Evolutionary conservation across 2,329 filamentous ascomycete species (phyloP).

Genomic region (Sclerotiophoma versabilis): DNA sequence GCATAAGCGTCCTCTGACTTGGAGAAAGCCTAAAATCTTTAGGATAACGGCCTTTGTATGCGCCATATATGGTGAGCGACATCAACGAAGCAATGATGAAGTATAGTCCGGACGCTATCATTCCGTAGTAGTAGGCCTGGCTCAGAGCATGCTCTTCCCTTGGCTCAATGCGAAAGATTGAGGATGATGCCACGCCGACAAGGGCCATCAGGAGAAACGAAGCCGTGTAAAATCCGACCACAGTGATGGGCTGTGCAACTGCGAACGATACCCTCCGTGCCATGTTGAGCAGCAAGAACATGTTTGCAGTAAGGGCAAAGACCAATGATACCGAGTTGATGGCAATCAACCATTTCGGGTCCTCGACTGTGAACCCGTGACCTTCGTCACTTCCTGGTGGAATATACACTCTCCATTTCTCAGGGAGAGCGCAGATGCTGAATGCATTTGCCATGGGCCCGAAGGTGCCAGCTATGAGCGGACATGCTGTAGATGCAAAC

Average conservation of each 20-base stretch:
- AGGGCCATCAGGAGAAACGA: slow-evolving; percentile 62
- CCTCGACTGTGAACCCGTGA: slow-evolving; percentile 56
- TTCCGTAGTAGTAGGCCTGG: slow-evolving; percentile 66
- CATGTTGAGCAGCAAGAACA: slow-evolving; percentile 66
- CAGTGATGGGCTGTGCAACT: slow-evolving; percentile 66
- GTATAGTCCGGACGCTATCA: slow-evolving; percentile 64
- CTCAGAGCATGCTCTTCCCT: slow-evolving; percentile 57
- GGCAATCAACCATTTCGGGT: slow-evolving; percentile 63
- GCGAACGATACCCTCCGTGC: slow-evolving; percentile 61
- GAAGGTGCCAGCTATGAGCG: slow-evolving; percentile 63
- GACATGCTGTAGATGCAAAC: slow-evolving; percentile 66
- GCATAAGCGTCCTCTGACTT: slow-evolving; percentile 63
- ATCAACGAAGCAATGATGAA: slow-evolving; percentile 63
- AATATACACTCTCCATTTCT: slow-evolving; percentile 63
- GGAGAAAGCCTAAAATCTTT: slow-evolving; percentile 63
- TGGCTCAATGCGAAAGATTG: slow-evolving; percentile 53
- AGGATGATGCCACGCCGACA: slow-evolving; percentile 56
- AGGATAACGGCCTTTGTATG: slow-evolving; percentile 61
- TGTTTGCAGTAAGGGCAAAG: slow-evolving; percentile 62
- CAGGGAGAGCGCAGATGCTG: slow-evolving; percentile 62
- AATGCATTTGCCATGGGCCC: slow-evolving; percentile 64
- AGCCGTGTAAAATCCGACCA: slow-evolving; percentile 65
- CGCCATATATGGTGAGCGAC: slow-evolving; percentile 63
- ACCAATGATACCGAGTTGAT: slow-evolving; percentile 64
- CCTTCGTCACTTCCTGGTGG: slow-evolving; percentile 55